Evolutionary conservation across 805 yeast genomes (phyloP), one percentile per base, ranked within the genome.

Genomic region (Blastobotrys robertii): DNA sequence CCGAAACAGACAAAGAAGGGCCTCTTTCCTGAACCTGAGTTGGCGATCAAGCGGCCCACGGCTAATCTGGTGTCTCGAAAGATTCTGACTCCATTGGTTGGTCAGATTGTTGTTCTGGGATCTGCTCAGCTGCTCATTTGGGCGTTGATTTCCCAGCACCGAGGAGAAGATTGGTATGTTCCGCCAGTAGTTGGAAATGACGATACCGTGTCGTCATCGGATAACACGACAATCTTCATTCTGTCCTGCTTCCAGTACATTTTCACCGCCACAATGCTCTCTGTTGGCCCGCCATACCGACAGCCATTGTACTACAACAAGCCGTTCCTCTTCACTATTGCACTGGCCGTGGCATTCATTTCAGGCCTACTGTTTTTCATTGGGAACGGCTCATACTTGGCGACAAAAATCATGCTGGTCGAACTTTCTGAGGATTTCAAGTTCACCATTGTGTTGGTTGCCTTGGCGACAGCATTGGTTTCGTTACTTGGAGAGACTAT

Each of bases 231-330:
- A 0, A 65, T 92, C 45, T 92, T 92, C 61, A 73, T 79, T 38
- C 78, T 74, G 54, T 74, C 95, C 3, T 85, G 87, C 56, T 83
- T 84, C 67, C 97, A 92, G 66, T 92, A 92, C 61, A 82, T 94
- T 39, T 65, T 86, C 44, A 73, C 79, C 43, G 96, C 97, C 0
- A 64, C 85, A 28, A 76, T 87, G n/a, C 67, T 92, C 46, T 83
- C 95, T 13, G 84, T 76, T 9, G 98, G 99, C 0, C 88, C 92
- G 7, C 99, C 99, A 14, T 92, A 86, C 61, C 72, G 98, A 44
- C 81, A 84, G 56, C 79, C 88, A 1, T 74, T 81, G 52, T 60
- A 65, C 22, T 69, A 77, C 48, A 92, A 68, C 50, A 40, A 50
- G 8, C 94, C 94, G 5, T 90, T 87, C 58, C 66, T 92, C 41